A percentile compares a stretch with the other conserved stretches of the same genome.
These are phyloP conservation scores for Achlya hypogyna DNA, from an alignment of 352 stramenopile genomes.

Conservation along the genomic window DNA sequence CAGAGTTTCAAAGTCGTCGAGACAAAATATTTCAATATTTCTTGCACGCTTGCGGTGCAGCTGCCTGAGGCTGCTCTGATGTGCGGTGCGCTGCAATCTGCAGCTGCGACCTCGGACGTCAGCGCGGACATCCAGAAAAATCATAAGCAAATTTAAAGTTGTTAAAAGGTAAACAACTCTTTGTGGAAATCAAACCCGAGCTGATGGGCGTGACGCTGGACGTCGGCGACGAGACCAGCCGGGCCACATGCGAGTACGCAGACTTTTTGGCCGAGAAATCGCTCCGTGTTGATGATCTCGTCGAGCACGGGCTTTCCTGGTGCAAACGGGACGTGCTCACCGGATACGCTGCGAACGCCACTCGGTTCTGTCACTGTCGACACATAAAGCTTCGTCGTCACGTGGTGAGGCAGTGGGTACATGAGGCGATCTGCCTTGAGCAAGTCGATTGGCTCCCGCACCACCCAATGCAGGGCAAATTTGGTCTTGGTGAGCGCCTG, in stretches of 20 bases:
- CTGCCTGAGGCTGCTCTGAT: no score
- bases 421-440: constrained; percentile 70
- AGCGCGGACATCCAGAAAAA: no score
- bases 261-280: constrained; percentile 38
- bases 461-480: constrained; percentile 35
- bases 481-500: not conserved
- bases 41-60: no score
- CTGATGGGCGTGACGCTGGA: constrained; percentile 47
- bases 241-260: constrained; percentile 66
- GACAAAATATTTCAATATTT: no score
- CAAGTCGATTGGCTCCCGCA: constrained; percentile 45
- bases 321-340: constrained; percentile 44
- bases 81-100: no score
- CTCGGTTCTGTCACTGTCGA: constrained; percentile 35
- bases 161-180: constrained; percentile 64
- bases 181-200: constrained; percentile 78
- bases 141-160: constrained; percentile 3
- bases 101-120: no score
- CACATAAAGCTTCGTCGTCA: constrained; percentile 58
- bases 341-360: constrained; percentile 36
- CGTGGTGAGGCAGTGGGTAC: constrained; percentile 36
- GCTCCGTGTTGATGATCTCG: constrained; percentile 58
- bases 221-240: constrained; percentile 58
- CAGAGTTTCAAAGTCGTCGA: no score
- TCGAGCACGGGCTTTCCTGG: constrained; percentile 49